phyloP scores from a whole-genome alignment of 495 filamentous ascomycete species.

The Xylaria venustula region DNA sequence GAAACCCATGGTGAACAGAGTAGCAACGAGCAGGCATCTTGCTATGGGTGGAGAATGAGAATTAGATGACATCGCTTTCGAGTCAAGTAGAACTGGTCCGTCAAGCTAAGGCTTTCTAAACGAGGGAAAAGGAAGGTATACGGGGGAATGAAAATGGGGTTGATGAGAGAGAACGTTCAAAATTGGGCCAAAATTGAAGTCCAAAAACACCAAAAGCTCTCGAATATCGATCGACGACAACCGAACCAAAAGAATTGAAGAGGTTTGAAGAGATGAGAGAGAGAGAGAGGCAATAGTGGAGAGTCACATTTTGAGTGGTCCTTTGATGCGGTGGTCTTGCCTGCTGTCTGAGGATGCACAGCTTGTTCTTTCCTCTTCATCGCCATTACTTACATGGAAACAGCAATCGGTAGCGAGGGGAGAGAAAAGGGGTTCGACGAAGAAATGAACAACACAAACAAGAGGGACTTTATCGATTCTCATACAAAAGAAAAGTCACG shows the following conservation, averaged over 20 bases:
- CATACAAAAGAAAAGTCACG: no score
- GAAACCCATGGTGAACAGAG: constrained; percentile 12
- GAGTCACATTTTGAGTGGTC: not conserved
- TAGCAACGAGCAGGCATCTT: constrained; percentile 13
- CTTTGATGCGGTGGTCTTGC: not conserved
- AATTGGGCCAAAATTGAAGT: constrained; percentile 29
- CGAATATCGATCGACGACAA: constrained; percentile 3
- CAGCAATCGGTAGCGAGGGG: not conserved
- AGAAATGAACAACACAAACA: not conserved
- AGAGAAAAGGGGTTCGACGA: not conserved
- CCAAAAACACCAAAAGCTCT: constrained; percentile 31
- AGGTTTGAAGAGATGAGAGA: not conserved
- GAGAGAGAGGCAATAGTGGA: not conserved
- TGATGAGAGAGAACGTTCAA: constrained; percentile 16
- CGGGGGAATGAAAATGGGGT: constrained; percentile 7
- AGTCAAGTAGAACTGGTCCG: not conserved
- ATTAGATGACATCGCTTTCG: constrained; percentile 12
- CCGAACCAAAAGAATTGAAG: constrained; percentile 14
- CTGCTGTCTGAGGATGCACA: not conserved
- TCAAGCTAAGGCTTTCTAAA: not conserved
- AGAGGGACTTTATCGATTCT: not conserved
- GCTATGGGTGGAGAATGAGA: constrained; percentile 15
- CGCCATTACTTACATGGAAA: not conserved
- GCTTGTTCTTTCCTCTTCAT: not conserved
- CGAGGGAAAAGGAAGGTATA: not conserved